phyloP scores from a whole-genome alignment of 768 basidiomycete genomes.

The Russula abietina region DNA sequence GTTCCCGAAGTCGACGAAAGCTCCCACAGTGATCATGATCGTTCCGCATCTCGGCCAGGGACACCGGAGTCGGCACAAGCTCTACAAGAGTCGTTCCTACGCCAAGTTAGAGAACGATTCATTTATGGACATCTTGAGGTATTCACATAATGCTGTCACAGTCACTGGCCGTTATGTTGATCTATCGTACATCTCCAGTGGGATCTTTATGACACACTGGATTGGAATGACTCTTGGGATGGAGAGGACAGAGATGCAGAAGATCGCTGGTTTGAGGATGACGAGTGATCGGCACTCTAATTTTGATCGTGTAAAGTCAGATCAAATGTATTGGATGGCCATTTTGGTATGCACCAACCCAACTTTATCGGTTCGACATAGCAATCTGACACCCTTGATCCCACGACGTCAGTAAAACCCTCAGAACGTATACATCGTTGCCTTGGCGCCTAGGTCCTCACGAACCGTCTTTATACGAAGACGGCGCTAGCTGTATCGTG shows the following conservation, averaged over 20 bases:
- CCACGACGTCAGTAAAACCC: background rate
- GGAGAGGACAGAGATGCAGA: slow-evolving; percentile 54
- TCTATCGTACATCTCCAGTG: slow-evolving; percentile 36
- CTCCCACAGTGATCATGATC: slow-evolving; percentile 42
- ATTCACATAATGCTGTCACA: slow-evolving; percentile 28
- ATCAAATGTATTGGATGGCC: background rate
- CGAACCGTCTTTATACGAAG: background rate
- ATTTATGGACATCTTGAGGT: slow-evolving; percentile 74
- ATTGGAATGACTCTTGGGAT: slow-evolving; percentile 72
- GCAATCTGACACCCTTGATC: background rate
- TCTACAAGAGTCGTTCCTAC: slow-evolving; percentile 41
- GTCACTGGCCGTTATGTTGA: background rate
- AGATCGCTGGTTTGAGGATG: slow-evolving; percentile 71
- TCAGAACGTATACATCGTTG: slow-evolving; percentile 1
- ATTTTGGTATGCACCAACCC: background rate
- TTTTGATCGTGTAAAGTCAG: background rate
- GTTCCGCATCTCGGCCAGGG: slow-evolving; percentile 30
- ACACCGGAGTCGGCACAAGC: slow-evolving; percentile 43
- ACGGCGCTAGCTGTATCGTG: background rate
- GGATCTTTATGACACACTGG: slow-evolving; percentile 62
- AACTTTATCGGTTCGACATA: slow-evolving; percentile 2
- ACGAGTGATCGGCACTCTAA: slow-evolving; percentile 34
- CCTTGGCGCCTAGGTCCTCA: background rate
- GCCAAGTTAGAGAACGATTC: slow-evolving; percentile 59
- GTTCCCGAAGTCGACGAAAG: slow-evolving; percentile 64